Evolutionary conservation across 345 rosid genomes (phyloP).

Genomic region (Pistacia vera): DNA sequence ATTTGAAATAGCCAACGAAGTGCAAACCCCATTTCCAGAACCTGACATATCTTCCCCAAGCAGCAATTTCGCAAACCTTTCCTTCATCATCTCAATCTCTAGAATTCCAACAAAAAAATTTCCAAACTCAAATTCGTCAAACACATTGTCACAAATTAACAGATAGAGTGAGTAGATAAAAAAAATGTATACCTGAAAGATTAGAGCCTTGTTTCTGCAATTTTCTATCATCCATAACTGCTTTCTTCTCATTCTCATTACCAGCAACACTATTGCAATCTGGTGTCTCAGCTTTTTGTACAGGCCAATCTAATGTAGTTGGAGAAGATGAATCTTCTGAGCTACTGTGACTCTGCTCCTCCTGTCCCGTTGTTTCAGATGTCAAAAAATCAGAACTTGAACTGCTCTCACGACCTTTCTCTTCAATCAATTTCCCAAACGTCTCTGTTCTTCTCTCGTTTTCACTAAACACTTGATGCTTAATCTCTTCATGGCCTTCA

Average conservation of each 20-base stretch:
- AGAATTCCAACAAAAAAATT: conserved; percentile 22
- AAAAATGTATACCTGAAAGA: conserved; percentile 54
- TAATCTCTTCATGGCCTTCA: conserved; percentile 31
- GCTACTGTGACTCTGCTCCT: conserved; percentile 61
- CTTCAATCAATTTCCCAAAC: conserved; percentile 56
- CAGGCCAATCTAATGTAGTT: conserved; percentile 54
- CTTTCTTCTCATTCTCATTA: conserved; percentile 35
- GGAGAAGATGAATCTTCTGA: conserved; percentile 70
- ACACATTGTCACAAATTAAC: conserved; percentile 6
- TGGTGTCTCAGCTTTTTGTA: conserved; percentile 35
- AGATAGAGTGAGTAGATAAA: not conserved
- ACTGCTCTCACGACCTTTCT: conserved; percentile 63
- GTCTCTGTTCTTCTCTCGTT: conserved; percentile 37
- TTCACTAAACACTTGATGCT: conserved; percentile 29
- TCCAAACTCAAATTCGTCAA: conserved; percentile 11
- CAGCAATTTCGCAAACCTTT: conserved; percentile 87
- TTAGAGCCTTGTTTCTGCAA: conserved; percentile 47
- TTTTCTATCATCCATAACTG: conserved; percentile 34
- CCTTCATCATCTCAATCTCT: conserved; percentile 98
- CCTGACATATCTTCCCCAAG: conserved; percentile 99
- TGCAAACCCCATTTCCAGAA: conserved; percentile 90
- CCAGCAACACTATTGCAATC: conserved; percentile 47
- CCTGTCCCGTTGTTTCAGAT: conserved; percentile 61
- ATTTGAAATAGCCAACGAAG: conserved; percentile 92
- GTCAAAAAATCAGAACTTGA: conserved; percentile 73